phyloP scores from a whole-genome alignment of 2,329 filamentous ascomycete genomes.

The Ceratocystis alfenasii region DNA sequence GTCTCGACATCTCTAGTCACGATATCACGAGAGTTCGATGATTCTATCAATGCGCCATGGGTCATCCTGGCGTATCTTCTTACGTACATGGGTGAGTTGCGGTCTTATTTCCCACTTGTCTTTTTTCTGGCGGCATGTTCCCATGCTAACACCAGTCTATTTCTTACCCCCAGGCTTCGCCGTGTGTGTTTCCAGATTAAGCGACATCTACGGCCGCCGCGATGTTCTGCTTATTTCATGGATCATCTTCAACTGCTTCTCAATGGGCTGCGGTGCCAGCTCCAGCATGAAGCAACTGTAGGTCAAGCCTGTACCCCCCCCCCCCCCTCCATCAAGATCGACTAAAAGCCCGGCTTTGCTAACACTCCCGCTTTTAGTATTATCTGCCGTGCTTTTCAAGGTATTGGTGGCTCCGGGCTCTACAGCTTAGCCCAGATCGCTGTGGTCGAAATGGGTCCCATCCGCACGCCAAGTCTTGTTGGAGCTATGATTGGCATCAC shows the following conservation, averaged over 20 bases:
- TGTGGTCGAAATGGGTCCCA: constrained; percentile 45
- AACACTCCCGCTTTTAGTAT: constrained; percentile 33
- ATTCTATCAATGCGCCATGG: constrained; percentile 44
- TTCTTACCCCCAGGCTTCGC: constrained; percentile 36
- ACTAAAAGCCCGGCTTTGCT: not conserved
- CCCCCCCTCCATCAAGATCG: not conserved
- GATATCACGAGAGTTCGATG: constrained; percentile 41
- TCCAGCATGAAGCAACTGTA: constrained; percentile 42
- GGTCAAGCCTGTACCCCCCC: constrained; percentile 22
- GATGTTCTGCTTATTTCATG: constrained; percentile 40
- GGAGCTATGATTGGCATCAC: constrained; percentile 45
- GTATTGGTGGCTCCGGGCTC: constrained; percentile 48
- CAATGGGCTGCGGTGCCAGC: constrained; percentile 41
- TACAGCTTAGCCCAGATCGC: constrained; percentile 49
- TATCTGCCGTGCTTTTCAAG: constrained; percentile 46
- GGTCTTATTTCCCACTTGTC: not conserved
- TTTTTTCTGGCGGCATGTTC: not conserved
- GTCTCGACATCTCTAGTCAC: constrained; percentile 47
- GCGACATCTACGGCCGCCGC: constrained; percentile 46
- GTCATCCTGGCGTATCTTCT: constrained; percentile 45
- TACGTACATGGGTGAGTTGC: constrained; percentile 41
- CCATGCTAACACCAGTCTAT: not conserved
- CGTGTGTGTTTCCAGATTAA: constrained; percentile 46
- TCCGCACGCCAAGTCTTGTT: constrained; percentile 41
- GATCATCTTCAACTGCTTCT: constrained; percentile 44